Conservation (phyloP, 176 grass and related monocot genomes). For the Luzula sylvatica region DNA sequence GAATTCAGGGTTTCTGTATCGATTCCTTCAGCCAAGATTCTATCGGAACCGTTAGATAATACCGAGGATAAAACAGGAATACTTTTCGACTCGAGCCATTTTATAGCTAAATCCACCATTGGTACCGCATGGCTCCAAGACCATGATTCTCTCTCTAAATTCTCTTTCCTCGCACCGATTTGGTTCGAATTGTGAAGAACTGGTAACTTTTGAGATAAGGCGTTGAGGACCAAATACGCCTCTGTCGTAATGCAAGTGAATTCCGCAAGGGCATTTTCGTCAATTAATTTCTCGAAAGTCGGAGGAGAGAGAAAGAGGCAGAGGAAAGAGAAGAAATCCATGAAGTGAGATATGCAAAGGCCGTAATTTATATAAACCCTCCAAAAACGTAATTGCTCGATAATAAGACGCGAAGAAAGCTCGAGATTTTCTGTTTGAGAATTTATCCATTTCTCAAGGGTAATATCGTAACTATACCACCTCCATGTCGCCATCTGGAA, state of each 20-base stretch:
- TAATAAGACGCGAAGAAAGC: constrained; percentile 57
- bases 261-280: constrained; percentile 45
- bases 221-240: constrained; percentile 66
- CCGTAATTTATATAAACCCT: constrained; percentile 72
- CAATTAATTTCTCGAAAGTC: constrained; percentile 46
- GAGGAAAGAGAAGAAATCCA: constrained; percentile 76
- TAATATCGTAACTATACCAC: constrained; percentile 57
- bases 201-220: constrained; percentile 63
- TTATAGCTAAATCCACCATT: constrained; percentile 64
- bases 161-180: constrained; percentile 26
- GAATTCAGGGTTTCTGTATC: constrained; percentile 15
- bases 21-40: constrained; percentile 32
- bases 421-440: constrained; percentile 54
- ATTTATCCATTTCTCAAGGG: constrained; percentile 62
- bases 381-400: constrained; percentile 83
- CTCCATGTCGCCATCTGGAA: constrained; percentile 75
- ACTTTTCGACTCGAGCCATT: constrained; percentile 53
- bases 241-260: constrained; percentile 73
- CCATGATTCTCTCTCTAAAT: constrained; percentile 32
- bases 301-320: constrained; percentile 65
- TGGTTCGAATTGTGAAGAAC: constrained; percentile 50
- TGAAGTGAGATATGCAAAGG: constrained; percentile 57
- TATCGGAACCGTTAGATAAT: constrained; percentile 63
- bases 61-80: constrained; percentile 30
- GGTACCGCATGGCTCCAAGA: constrained; percentile 70